A percentile compares a stretch with the other conserved stretches of the same genome.
These are phyloP conservation scores for Boletus bicolor DNA, from an alignment of 768 basidiomycete species.

Conservation along the genomic window DNA sequence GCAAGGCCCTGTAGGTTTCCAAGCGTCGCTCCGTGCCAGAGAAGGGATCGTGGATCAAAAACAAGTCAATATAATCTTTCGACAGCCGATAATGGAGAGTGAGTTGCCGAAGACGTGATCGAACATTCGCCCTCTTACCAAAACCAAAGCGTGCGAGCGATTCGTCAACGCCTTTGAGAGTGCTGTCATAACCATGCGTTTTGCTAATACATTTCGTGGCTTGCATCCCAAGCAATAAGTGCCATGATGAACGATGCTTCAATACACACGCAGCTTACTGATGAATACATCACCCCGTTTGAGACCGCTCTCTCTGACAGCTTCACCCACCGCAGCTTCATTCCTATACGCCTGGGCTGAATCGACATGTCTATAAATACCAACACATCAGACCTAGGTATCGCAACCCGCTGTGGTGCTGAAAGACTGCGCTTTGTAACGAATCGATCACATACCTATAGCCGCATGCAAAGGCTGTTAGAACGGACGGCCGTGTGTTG, in stretches of 20 bases:
- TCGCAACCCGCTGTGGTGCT: neutral
- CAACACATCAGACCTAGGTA: neutral
- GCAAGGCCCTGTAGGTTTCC: constrained; percentile 67
- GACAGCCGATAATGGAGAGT: neutral
- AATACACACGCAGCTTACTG: constrained; percentile 42
- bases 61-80: constrained; percentile 66
- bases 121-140: constrained; percentile 38
- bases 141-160: constrained; percentile 59
- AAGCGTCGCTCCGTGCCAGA: constrained; percentile 63
- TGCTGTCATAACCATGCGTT: constrained; percentile 61
- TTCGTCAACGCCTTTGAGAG: constrained; percentile 53
- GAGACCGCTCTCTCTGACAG: constrained; percentile 54
- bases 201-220: constrained; percentile 64
- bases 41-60: constrained; percentile 72
- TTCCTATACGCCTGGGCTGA: constrained; percentile 69
- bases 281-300: constrained; percentile 63
- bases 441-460: constrained; percentile 44
- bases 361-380: constrained; percentile 58
- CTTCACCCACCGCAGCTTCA: constrained; percentile 59
- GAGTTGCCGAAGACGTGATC: constrained; percentile 11
- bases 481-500: constrained; percentile 48
- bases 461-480: constrained; percentile 64
- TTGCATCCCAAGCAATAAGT: constrained; percentile 25
- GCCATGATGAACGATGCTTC: neutral
- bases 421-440: neutral